Conservation (phyloP, 2,329 filamentous ascomycete species). For the Colletotrichum neosansevieriae region DNA sequence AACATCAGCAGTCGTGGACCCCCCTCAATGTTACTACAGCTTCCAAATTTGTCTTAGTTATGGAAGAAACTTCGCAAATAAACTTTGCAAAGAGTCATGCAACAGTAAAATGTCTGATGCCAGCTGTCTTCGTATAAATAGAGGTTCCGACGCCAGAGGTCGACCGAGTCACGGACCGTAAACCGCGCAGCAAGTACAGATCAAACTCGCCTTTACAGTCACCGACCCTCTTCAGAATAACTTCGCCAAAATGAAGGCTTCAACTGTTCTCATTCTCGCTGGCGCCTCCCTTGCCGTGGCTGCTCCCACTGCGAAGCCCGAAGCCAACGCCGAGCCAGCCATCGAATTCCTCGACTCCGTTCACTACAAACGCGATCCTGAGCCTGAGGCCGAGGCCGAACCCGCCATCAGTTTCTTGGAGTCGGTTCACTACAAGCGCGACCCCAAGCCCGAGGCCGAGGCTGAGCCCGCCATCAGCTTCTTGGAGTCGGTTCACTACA, state of each 20-base stretch:
- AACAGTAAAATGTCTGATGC: no score
- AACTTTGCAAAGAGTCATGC: neutral
- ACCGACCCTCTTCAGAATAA: no score
- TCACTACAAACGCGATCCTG: slow-evolving; percentile 18
- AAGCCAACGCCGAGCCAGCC: slow-evolving; percentile 8
- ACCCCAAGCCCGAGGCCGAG: slow-evolving; percentile 16
- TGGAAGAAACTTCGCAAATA: no score
- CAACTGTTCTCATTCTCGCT: neutral
- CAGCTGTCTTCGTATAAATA: neutral
- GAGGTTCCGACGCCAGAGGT: no score
- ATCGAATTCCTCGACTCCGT: slow-evolving; percentile 15
- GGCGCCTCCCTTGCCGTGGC: slow-evolving; percentile 11
- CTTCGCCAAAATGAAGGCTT: slow-evolving; percentile 4
- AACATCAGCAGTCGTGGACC: neutral
- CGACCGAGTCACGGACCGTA: no score
- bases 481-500: slow-evolving; percentile 22
- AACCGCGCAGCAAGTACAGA: no score
- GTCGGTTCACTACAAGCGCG: slow-evolving; percentile 23
- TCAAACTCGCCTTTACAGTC: no score
- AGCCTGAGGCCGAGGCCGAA: slow-evolving; percentile 13
- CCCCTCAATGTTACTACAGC: neutral
- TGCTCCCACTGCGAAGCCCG: neutral
- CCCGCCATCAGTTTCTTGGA: slow-evolving; percentile 19
- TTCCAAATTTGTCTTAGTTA: slow-evolving; percentile 5
- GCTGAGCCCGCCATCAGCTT: slow-evolving; percentile 13